These are phyloP conservation scores for Boletus sp. DNA, from an alignment of 768 basidiomycete species.

Conservation along the genomic window DNA sequence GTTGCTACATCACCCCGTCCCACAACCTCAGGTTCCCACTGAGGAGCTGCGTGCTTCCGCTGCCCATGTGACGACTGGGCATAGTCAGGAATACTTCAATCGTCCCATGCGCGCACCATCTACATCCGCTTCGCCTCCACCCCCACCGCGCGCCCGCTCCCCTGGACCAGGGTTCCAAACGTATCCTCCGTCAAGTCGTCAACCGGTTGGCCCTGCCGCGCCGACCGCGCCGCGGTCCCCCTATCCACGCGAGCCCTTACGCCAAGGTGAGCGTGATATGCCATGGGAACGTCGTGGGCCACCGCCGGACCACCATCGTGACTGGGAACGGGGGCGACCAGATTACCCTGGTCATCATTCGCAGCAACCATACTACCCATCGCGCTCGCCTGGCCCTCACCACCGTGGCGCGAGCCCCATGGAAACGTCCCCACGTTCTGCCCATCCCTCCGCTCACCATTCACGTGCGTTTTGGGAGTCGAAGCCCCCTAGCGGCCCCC, in stretches of 20 bases:
- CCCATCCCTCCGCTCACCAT: conserved; percentile 38
- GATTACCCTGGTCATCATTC: conserved; percentile 35
- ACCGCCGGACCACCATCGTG: conserved; percentile 44
- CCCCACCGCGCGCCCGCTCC: conserved; percentile 51
- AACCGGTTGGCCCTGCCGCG: conserved; percentile 52
- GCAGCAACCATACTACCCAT: conserved; percentile 32
- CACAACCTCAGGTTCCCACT: conserved; percentile 53
- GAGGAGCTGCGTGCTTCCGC: conserved; percentile 49
- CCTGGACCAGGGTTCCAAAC: conserved; percentile 45
- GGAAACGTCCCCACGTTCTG: conserved; percentile 59
- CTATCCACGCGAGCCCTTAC: conserved; percentile 52
- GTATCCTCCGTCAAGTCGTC: conserved; percentile 47
- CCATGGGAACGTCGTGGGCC: conserved; percentile 60
- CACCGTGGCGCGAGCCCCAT: conserved; percentile 50
- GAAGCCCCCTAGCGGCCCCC: conserved; percentile 42
- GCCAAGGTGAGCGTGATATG: conserved; percentile 49
- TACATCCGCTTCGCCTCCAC: conserved; percentile 59
- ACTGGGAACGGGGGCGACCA: conserved; percentile 51
- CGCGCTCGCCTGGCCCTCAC: conserved; percentile 38
- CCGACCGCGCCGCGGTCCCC: conserved; percentile 57
- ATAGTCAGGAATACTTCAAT: conserved; percentile 54
- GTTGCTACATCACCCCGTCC: conserved; percentile 66
- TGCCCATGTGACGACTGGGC: conserved; percentile 40
- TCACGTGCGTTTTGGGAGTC: conserved; percentile 58
- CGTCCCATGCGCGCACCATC: conserved; percentile 54